A percentile compares a stretch with the other conserved stretches of the same genome.
Evolutionary conservation across 202 grass and related monocot species (phyloP).

Genomic region (Cymbopogon flexuosus): DNA sequence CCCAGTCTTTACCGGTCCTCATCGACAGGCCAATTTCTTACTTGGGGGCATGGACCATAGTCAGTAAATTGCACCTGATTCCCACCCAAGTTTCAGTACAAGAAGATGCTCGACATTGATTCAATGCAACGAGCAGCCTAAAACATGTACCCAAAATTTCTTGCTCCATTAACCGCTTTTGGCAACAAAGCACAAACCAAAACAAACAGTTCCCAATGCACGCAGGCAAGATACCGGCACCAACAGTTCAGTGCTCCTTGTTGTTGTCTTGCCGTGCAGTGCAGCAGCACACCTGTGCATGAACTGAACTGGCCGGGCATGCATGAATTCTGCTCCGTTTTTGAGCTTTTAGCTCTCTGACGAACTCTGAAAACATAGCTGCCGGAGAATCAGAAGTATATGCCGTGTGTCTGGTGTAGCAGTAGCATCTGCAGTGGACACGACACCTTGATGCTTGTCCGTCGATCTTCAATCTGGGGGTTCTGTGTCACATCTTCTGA

Average conservation of each 20-base stretch:
- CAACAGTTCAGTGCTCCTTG: constrained; percentile 34
- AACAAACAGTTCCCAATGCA: constrained; percentile 21
- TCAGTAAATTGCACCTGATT: not conserved
- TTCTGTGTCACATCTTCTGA: too few relatives aligned
- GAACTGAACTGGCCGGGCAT: not conserved
- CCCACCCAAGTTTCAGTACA: constrained; percentile 3
- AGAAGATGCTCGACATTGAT: not conserved
- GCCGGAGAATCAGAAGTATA: not conserved
- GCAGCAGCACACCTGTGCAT: constrained; percentile 24
- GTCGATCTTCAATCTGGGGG: too few relatives aligned
- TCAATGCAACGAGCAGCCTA: not conserved
- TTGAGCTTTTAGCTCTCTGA: constrained; percentile 1
- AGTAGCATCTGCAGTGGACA: constrained; percentile 10
- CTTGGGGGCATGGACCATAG: not conserved
- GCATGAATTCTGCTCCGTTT: constrained; percentile 19
- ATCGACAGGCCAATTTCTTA: not conserved
- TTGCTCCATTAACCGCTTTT: not conserved
- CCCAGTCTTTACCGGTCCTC: not conserved
- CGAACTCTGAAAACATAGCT: constrained; percentile 22
- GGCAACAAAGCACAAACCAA: constrained; percentile 11
- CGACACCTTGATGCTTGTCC: constrained; percentile 20
- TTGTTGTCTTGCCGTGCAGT: constrained; percentile 9
- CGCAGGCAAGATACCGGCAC: constrained; percentile 23
- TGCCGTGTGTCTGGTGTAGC: constrained; percentile 30
- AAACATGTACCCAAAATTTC: not conserved